These are phyloP conservation scores for Discostella stelligeroides DNA, from an alignment of 108 stramenopile species.

Conservation along the genomic window DNA sequence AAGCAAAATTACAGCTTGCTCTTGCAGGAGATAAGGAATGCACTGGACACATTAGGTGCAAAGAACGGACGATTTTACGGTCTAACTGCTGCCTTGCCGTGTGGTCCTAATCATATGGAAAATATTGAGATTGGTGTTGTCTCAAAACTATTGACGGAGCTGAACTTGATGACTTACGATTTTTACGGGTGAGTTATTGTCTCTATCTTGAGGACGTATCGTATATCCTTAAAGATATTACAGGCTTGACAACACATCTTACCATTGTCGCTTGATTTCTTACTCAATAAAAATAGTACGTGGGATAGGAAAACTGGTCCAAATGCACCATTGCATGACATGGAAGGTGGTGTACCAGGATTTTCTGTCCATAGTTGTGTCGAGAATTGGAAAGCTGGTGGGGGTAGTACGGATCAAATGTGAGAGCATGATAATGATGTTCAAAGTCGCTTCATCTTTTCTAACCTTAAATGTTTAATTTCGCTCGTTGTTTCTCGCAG, in stretches of 20 bases:
- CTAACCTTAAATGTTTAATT: constrained; percentile 19
- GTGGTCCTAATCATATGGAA: constrained; percentile 14
- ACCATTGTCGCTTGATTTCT: no score
- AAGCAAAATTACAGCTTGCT: constrained; percentile 6
- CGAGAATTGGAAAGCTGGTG: constrained; percentile 14
- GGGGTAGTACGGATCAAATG: background rate
- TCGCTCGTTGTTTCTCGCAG: constrained; percentile 16
- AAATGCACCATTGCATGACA: constrained; percentile 19
- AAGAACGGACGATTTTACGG: constrained; percentile 9
- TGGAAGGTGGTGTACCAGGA: background rate
- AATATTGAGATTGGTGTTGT: constrained; percentile 10
- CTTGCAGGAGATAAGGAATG: background rate
- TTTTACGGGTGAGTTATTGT: background rate
- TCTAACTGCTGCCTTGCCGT: constrained; percentile 20
- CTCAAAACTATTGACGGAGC: background rate
- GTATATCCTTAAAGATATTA: background rate
- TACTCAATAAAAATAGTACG: background rate
- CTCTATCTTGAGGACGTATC: background rate
- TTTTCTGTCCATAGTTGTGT: constrained; percentile 9
- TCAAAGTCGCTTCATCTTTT: constrained; percentile 28
- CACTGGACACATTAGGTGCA: background rate
- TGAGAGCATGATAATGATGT: background rate
- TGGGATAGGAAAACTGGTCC: constrained; percentile 18
- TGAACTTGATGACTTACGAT: constrained; percentile 19
- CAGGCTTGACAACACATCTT: no score